Percentiles rank a stretch among this genome's conserved stretches.
phyloP scores from a whole-genome alignment of 2,329 filamentous ascomycete species.

The Colletotrichum kahawae region DNA sequence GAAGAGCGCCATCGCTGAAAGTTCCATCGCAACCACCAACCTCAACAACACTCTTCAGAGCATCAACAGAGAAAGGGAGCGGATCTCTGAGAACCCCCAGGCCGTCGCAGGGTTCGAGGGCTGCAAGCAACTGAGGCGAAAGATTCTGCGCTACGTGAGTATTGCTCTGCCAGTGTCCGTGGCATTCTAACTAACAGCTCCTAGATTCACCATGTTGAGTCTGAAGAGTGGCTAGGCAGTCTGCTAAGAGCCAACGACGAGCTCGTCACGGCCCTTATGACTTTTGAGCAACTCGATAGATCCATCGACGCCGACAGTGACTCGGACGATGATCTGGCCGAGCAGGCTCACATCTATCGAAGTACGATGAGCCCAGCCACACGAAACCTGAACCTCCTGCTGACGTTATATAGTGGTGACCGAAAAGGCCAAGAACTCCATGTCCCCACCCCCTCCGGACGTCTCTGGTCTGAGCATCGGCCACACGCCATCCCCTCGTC shows the following conservation, averaged over 20 bases:
- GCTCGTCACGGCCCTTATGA: conserved; percentile 91
- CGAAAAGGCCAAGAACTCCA: conserved; percentile 54
- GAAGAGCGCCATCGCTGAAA: conserved; percentile 85
- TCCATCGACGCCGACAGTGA: conserved; percentile 80
- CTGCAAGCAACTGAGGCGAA: conserved; percentile 84
- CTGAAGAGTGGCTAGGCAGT: conserved; percentile 89
- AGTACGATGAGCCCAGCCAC: conserved; percentile 43
- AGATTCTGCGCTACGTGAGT: conserved; percentile 81
- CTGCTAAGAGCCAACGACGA: conserved; percentile 95
- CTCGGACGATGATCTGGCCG: conserved; percentile 70
- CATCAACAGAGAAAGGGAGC: conserved; percentile 87
- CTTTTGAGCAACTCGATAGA: conserved; percentile 90
- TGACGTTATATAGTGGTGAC: conserved; percentile 51
- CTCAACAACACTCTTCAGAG: conserved; percentile 85
- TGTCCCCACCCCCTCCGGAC: conserved; percentile 45
- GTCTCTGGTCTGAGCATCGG: conserved; percentile 50
- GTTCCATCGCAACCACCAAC: conserved; percentile 90
- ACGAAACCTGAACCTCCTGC: background rate
- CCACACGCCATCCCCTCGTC: conserved; percentile 40
- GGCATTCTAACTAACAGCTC: conserved; percentile 23
- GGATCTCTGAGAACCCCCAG: conserved; percentile 82
- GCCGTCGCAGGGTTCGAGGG: conserved; percentile 80
- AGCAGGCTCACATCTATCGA: conserved; percentile 69
- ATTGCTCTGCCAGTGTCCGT: background rate
- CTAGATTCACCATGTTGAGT: conserved; percentile 86